Percentiles rank a stretch among this genome's conserved stretches.
phyloP scores from a whole-genome alignment of 2,329 filamentous ascomycete genomes.

The Tolypocladium ophioglossoides region DNA sequence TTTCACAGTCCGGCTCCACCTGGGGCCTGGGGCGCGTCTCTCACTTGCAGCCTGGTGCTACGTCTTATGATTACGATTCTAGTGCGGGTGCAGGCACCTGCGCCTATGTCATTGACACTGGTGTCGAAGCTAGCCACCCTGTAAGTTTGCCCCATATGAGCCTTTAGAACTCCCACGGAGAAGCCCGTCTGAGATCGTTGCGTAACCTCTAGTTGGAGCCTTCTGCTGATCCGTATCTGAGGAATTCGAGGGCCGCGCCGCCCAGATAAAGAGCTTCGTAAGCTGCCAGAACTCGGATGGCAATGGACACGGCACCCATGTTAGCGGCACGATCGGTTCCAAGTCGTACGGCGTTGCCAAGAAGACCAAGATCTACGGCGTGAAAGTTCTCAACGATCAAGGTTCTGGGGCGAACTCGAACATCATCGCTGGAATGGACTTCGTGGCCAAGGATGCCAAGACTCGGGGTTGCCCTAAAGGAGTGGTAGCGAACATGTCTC shows the following conservation, averaged over 20 bases:
- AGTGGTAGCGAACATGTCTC: constrained; percentile 39
- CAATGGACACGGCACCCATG: constrained; percentile 18
- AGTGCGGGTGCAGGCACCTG: constrained; percentile 24
- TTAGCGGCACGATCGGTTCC: constrained; percentile 21
- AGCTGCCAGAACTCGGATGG: constrained; percentile 16
- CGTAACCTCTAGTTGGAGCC: too few species aligned
- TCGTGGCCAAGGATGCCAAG: constrained; percentile 21
- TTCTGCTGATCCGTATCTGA: background rate
- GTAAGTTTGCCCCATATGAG: constrained; percentile 13
- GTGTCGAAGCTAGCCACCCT: constrained; percentile 21
- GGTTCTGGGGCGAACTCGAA: constrained; percentile 24
- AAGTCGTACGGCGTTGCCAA: constrained; percentile 28
- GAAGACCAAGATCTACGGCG: constrained; percentile 24
- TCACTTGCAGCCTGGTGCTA: constrained; percentile 11
- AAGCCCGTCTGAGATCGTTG: background rate
- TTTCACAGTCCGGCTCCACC: constrained; percentile 22
- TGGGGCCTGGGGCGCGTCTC: constrained; percentile 28
- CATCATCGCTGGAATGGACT: constrained; percentile 30
- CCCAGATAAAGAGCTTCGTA: constrained; percentile 22
- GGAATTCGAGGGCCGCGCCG: constrained; percentile 30
- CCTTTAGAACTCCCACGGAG: too few species aligned
- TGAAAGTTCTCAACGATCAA: constrained; percentile 25
- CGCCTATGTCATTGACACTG: constrained; percentile 33
- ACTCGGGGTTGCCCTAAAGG: constrained; percentile 25
- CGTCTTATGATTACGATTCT: constrained; percentile 21